Conservation (phyloP, 2,329 filamentous ascomycete genomes). For the Byssothecium circinans region DNA sequence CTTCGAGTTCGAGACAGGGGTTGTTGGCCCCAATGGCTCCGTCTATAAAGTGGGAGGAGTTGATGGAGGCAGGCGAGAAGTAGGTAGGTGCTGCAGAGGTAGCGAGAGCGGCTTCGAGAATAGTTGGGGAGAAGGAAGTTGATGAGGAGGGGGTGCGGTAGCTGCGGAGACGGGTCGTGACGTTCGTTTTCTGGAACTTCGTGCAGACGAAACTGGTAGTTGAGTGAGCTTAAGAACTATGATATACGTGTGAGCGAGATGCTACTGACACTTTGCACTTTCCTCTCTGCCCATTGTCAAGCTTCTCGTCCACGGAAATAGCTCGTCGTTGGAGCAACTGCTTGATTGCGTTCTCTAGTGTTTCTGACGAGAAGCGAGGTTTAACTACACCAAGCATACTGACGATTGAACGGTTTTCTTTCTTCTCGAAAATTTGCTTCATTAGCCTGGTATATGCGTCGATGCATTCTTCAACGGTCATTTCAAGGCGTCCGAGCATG, state of each 20-base stretch:
- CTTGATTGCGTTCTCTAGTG: constrained; percentile 13
- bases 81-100: constrained; percentile 38
- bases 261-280: constrained; percentile 23
- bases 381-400: constrained; percentile 8
- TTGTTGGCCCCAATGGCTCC: constrained; percentile 48
- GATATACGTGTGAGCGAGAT: constrained; percentile 39
- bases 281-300: constrained; percentile 7
- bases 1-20: constrained; percentile 45
- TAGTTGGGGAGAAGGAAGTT: constrained; percentile 17
- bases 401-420: constrained; percentile 6
- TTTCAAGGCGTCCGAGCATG: constrained; percentile 22
- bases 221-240: neutral
- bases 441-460: constrained; percentile 17
- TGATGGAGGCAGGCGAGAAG: constrained; percentile 42
- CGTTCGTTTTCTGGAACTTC: constrained; percentile 43
- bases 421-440: constrained; percentile 14
- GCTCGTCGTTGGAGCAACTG: constrained; percentile 8
- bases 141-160: constrained; percentile 8
- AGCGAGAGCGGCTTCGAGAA: constrained; percentile 31
- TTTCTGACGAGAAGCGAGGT: constrained; percentile 14
- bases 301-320: constrained; percentile 6
- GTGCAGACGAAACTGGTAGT: constrained; percentile 47
- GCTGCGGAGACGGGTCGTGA: constrained; percentile 43
- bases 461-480: constrained; percentile 23
- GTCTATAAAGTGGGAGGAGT: constrained; percentile 45